Conservation (phyloP, 73 alveolate species). For the Urostyla sp. region DNA sequence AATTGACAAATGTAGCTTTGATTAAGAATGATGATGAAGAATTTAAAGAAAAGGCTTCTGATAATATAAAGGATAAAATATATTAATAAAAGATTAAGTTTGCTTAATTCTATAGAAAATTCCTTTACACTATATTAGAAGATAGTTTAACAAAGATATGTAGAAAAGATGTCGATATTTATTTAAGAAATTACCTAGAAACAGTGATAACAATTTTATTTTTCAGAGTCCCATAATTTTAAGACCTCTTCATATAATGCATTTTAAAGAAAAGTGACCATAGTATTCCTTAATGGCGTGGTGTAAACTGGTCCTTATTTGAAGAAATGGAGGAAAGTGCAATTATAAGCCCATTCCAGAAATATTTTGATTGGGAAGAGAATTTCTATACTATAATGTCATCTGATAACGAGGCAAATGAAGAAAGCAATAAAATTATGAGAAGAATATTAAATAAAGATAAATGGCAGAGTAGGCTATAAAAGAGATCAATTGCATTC, state of each 20-base stretch:
- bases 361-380: conserved; percentile 80
- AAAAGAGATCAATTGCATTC: conserved; percentile 87
- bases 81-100: conserved; percentile 24
- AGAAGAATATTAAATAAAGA: conserved; percentile 37
- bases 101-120: conserved; percentile 18
- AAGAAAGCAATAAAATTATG: conserved; percentile 27
- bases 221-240: conserved; percentile 70
- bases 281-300: conserved; percentile 59
- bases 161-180: conserved; percentile 78
- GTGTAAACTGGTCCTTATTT: conserved; percentile 35
- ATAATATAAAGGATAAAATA: not conserved
- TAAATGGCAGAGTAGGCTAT: conserved; percentile 76
- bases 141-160: conserved; percentile 71
- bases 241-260: conserved; percentile 35
- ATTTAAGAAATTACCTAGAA: conserved; percentile 76
- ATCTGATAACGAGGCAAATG: not conserved
- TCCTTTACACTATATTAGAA: conserved; percentile 10
- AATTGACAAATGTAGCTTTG: conserved; percentile 27
- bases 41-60: not conserved
- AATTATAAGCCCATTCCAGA: not conserved
- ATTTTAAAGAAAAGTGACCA: not conserved
- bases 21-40: not conserved
- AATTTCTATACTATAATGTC: conserved; percentile 72
- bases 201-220: conserved; percentile 72
- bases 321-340: not conserved